Percentiles rank a stretch among this genome's conserved stretches.
These are phyloP conservation scores for Nadsonia starkeyi-henricii DNA, from an alignment of 1,139 yeast genomes.

Conservation along the genomic window DNA sequence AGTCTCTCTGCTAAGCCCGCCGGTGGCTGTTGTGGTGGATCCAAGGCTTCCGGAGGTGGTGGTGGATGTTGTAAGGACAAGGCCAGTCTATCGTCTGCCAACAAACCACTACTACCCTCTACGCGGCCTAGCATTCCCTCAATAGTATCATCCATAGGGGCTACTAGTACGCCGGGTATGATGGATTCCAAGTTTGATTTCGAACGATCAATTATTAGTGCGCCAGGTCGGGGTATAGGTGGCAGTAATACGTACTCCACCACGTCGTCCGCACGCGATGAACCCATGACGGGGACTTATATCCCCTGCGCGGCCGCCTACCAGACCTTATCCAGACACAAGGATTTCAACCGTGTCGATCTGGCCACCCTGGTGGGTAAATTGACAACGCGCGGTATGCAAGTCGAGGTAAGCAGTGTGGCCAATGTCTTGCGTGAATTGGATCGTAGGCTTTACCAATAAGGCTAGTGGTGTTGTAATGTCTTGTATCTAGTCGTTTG, in stretches of 20 bases:
- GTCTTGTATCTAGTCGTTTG: too few species aligned
- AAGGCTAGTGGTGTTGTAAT: not conserved
- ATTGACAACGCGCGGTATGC: conserved; percentile 71
- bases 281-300: conserved; percentile 32
- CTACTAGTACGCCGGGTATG: too few species aligned
- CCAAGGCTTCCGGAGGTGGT: conserved; percentile 4
- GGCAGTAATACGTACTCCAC: too few species aligned
- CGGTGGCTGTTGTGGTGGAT: not conserved
- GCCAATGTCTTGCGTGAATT: conserved; percentile 71
- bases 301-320: conserved; percentile 86
- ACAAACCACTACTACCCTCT: too few species aligned
- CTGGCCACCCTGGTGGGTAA: conserved; percentile 62
- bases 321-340: conserved; percentile 69
- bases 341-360: conserved; percentile 58
- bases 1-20: not conserved
- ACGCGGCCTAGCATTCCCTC: too few species aligned
- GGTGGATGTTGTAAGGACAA: conserved; percentile 11
- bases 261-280: not conserved
- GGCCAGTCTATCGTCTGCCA: too few species aligned
- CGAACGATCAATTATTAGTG: too few species aligned
- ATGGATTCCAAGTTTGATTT: too few species aligned
- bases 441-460: conserved; percentile 46
- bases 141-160: too few species aligned
- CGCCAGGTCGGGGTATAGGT: too few species aligned
- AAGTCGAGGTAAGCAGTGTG: conserved; percentile 76